Conservation (phyloP, 148 eudicot genomes). For the Cornus florida region DNA sequence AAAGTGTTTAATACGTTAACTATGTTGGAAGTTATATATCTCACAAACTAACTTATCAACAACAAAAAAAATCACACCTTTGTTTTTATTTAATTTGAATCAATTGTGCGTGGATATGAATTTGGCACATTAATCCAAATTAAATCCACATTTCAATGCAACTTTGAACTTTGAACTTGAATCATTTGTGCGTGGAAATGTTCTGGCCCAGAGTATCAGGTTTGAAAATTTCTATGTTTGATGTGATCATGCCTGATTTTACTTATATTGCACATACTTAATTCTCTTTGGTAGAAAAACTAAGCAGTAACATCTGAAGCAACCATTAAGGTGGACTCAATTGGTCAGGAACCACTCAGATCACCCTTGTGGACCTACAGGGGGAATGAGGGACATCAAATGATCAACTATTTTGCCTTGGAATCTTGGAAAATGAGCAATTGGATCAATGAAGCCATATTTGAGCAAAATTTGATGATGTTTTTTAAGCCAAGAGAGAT, state of each 20-base stretch:
- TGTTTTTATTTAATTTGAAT: too few species aligned
- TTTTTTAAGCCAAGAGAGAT: neutral
- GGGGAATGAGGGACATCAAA: neutral
- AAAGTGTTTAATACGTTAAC: too few species aligned
- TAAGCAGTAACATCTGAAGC: neutral
- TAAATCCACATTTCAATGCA: too few species aligned
- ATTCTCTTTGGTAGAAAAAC: neutral
- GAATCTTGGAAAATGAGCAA: neutral
- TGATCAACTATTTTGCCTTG: neutral
- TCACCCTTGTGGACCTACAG: neutral
- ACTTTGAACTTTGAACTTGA: too few species aligned
- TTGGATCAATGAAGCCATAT: neutral
- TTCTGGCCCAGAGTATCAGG: constrained; percentile 91
- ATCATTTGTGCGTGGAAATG: too few species aligned
- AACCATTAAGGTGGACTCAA: neutral
- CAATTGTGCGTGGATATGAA: too few species aligned
- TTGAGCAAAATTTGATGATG: neutral
- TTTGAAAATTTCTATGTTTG: constrained; percentile 40
- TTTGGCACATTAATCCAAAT: too few species aligned
- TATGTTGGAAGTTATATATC: too few species aligned
- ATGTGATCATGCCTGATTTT: constrained; percentile 9
- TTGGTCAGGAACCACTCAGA: neutral
- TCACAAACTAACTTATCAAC: too few species aligned
- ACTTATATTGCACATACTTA: neutral
- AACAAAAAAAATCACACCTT: too few species aligned